Evolutionary conservation across 768 basidiomycete genomes (phyloP).

Genomic region (Crepidotus variabilis): DNA sequence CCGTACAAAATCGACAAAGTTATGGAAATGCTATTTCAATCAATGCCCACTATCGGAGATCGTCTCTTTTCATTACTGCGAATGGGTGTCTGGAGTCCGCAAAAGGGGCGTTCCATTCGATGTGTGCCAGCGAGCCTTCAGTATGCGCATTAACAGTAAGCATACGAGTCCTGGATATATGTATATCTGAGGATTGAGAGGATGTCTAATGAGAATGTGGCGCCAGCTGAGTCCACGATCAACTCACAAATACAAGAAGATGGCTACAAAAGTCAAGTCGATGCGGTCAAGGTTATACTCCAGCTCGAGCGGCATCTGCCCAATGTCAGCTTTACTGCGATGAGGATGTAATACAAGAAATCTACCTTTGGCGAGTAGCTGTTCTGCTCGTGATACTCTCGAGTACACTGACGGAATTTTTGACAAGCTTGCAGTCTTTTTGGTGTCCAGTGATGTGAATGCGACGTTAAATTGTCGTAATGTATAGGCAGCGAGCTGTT

Average conservation of each 20-base stretch:
- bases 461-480: constrained; percentile 41
- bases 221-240: not conserved
- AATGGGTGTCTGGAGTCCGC: too few relatives aligned
- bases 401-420: constrained; percentile 34
- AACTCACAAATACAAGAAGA: not conserved
- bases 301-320: not conserved
- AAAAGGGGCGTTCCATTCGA: too few relatives aligned
- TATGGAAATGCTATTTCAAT: not conserved
- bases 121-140: not conserved
- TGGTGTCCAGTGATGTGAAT: constrained; percentile 25
- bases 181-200: constrained; percentile 2
- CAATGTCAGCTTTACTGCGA: not conserved
- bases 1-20: not conserved
- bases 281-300: not conserved
- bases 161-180: constrained; percentile 7
- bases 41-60: not conserved
- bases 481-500: constrained; percentile 46
- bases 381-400: constrained; percentile 21
- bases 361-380: constrained; percentile 10
- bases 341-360: not conserved
- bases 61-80: not conserved
- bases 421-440: constrained; percentile 28
- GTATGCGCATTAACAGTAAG: constrained; percentile 16
- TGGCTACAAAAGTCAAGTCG: too few relatives aligned
- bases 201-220: not conserved